Base-by-base conservation (phyloP, 768 basidiomycete genomes). In the Fistulinella prunicolor region DNA sequence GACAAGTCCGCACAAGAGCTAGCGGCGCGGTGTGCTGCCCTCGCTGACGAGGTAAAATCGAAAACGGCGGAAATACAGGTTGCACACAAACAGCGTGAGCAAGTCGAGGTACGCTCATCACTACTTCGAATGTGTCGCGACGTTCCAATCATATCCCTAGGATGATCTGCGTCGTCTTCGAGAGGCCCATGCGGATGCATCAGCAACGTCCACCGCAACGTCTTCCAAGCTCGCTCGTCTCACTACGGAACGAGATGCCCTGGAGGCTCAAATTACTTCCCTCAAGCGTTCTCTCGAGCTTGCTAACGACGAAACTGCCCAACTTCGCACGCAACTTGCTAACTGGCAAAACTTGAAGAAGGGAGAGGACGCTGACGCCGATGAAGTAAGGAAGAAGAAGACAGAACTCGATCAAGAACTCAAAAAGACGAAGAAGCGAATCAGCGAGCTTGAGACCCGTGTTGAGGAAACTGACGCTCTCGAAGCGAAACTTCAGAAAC, bases 321-420 rank as follows among this genome's bases (percentile, higher is more conserved):
- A 84, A 35, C 68, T 88, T 30, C 74, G 77, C 42, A 75, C 76
- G 14, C 87, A 90, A 55, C 68, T 89, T 9, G 77, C 78, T 35
- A 80, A 83, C 58, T 88, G 85, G 85, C 75, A 85, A 57, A 74
- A 64, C 22, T 64, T 87, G 16, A 88, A 89, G 57, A 81, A 70
- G 22, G 81, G 79, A 40, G 85, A 81, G 39, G 81, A 76, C 10
- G 77, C 71, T 16, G 81, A 85, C 26, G 70, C 76, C 9, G 85
- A 83, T 44, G 63, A 67, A 6, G 66, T 76, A 43, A 74, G 81
- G 35, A 82, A 80, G 59, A 69, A 73, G 46, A 77, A 78, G 9
- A 67, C 75, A 9, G 77, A 81, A 26, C 70, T 88, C 10, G 83
- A 89, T 47, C 65, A 77, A 3, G 68, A 79, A 46, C 68, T 81